Base-by-base conservation (phyloP, 305 asterid genomes). In the Vinca major region DNA sequence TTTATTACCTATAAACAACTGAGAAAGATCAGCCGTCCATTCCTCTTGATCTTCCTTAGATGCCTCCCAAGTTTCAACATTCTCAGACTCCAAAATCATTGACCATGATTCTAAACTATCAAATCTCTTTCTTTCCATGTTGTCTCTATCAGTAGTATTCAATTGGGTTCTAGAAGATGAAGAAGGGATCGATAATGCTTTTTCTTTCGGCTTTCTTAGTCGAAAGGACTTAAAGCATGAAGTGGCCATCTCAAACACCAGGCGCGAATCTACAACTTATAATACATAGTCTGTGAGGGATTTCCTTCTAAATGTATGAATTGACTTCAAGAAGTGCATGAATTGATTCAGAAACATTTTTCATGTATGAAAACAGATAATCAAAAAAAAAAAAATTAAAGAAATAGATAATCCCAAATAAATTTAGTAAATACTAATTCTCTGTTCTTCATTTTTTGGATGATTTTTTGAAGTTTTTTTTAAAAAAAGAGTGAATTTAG, bases 31-130 rank as follows among this genome's bases (percentile, higher is more conserved):
- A 26, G 98, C 97, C 0, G 97, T 87, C 97, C 98, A 92, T 71
- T 92, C 98, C 77, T 90, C 98, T 37, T 76, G 79, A 33, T 89
- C 95, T 53, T 88, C 90, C 73, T 84, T 85, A 1, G 88, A 73
- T 4, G 82, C 83, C 33, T 88, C 98, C 96, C 96, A 86, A 1
- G 79, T 86, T 65, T 92, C 98, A 43, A 83, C 80, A 74, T 89
- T 89, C 73, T 88, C 96, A 7, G 95, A 86, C 26, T 92, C 98
- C 71, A 92, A 68, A 47, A 90, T 87, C 97, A 90, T 88, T 17
- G 97, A 90, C 98, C 98, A 92, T 33, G 98, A 92, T 44, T 92
- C 97, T 54, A 90, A 62, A 74, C 97, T 92, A 80, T 92, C 98
- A 77, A 88, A 86, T 64, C 97, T 83, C 82, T 80, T 92, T 80